These are phyloP conservation scores for Bipolaris cookei DNA, from an alignment of 2,329 filamentous ascomycete genomes.

Conservation along the genomic window DNA sequence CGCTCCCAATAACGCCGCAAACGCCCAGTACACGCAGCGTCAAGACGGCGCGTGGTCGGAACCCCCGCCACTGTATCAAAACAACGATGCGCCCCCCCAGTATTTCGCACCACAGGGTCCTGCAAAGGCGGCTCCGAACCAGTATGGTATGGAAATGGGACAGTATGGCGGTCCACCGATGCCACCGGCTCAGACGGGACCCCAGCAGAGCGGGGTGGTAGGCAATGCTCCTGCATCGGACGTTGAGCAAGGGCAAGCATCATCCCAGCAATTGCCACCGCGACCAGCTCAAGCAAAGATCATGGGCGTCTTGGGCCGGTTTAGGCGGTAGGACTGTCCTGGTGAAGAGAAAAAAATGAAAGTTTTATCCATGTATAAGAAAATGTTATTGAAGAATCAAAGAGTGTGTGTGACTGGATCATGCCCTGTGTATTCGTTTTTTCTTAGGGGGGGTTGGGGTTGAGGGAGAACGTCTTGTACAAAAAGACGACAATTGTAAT, in stretches of 20 bases:
- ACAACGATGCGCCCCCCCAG: slow-evolving; percentile 43
- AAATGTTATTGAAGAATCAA: neutral
- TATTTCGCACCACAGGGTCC: slow-evolving; percentile 44
- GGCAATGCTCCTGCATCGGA: slow-evolving; percentile 18
- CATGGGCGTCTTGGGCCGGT: slow-evolving; percentile 35
- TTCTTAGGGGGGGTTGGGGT: neutral
- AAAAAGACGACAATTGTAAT: neutral
- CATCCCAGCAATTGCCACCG: slow-evolving; percentile 31
- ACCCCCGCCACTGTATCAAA: slow-evolving; percentile 44
- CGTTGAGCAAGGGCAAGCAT: slow-evolving; percentile 20
- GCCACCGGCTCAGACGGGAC: slow-evolving; percentile 14
- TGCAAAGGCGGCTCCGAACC: slow-evolving; percentile 38
- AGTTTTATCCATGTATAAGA: too few relatives aligned
- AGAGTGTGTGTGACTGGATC: slow-evolving; percentile 39
- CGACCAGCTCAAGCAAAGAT: slow-evolving; percentile 43
- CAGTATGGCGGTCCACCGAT: slow-evolving; percentile 22
- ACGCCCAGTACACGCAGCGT: slow-evolving; percentile 30
- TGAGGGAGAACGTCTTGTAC: neutral
- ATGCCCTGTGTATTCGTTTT: slow-evolving; percentile 14
- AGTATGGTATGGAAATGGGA: slow-evolving; percentile 39
- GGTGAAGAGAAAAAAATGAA: neutral
- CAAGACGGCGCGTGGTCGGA: slow-evolving; percentile 42
- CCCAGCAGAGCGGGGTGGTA: slow-evolving; percentile 42
- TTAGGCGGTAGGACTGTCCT: slow-evolving; percentile 29
- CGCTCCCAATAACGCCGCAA: neutral